Percentiles rank a stretch among this genome's conserved stretches.
Conservation (phyloP, 2,329 filamentous ascomycete genomes). For the Sporothrix mexicana region DNA sequence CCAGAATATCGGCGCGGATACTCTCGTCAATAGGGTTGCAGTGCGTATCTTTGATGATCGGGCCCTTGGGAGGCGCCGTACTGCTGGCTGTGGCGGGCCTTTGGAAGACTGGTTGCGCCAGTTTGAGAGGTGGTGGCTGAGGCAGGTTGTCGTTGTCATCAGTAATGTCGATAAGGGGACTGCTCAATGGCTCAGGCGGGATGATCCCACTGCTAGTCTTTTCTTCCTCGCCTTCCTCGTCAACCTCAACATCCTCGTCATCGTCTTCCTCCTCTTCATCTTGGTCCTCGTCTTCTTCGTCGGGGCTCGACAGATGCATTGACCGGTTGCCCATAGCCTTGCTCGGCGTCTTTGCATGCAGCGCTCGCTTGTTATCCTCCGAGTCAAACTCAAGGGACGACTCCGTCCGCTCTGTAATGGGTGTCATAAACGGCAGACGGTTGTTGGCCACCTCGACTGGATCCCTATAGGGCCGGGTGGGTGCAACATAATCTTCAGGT, state of each 20-base stretch:
- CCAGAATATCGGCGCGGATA: slow-evolving; percentile 75
- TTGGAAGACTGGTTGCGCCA: slow-evolving; percentile 53
- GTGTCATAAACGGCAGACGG: slow-evolving; percentile 96
- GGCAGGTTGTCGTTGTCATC: slow-evolving; percentile 45
- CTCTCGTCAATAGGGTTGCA: slow-evolving; percentile 88
- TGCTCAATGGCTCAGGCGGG: slow-evolving; percentile 50
- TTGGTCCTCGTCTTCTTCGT: slow-evolving; percentile 40
- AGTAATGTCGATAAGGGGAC: slow-evolving; percentile 63
- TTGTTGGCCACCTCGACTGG: slow-evolving; percentile 82
- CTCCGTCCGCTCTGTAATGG: slow-evolving; percentile 95
- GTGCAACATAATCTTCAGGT: slow-evolving; percentile 84
- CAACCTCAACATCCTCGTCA: neutral
- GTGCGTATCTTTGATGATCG: slow-evolving; percentile 79
- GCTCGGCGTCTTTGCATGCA: slow-evolving; percentile 78
- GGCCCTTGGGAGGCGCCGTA: slow-evolving; percentile 59
- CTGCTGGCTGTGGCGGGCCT: slow-evolving; percentile 44
- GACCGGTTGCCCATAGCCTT: slow-evolving; percentile 52
- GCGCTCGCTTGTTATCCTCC: slow-evolving; percentile 60
- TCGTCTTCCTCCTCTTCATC: slow-evolving; percentile 39
- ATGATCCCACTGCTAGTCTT: slow-evolving; percentile 24
- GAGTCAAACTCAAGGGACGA: slow-evolving; percentile 75
- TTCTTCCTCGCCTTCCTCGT: slow-evolving; percentile 40
- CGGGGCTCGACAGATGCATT: slow-evolving; percentile 38
- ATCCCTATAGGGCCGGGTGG: slow-evolving; percentile 80
- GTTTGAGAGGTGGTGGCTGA: slow-evolving; percentile 25